Conservation (phyloP, 2,329 filamentous ascomycete species). For the Fusarium sp. region DNA sequence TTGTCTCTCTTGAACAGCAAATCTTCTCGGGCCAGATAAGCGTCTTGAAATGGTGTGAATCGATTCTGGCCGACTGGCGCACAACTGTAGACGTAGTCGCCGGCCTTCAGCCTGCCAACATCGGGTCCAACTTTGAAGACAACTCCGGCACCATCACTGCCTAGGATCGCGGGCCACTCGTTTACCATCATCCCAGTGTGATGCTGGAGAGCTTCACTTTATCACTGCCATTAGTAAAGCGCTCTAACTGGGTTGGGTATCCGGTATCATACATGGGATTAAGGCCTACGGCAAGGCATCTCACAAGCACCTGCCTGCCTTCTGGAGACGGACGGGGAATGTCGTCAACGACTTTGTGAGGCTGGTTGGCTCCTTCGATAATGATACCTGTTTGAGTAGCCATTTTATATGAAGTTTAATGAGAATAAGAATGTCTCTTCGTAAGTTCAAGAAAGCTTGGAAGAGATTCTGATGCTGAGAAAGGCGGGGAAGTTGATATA, state of each 20-base stretch:
- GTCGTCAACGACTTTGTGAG: slow-evolving; percentile 35
- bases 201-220: slow-evolving; percentile 48
- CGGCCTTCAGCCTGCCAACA: slow-evolving; percentile 44
- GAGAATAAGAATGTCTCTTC: too few relatives aligned
- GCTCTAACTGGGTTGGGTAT: fast-evolving
- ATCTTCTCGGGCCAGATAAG: slow-evolving; percentile 50
- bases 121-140: slow-evolving; percentile 45
- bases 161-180: slow-evolving; percentile 49
- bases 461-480: background rate
- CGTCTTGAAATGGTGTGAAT: slow-evolving; percentile 50
- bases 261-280: slow-evolving; percentile 47
- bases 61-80: slow-evolving; percentile 46
- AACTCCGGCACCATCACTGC: slow-evolving; percentile 49
- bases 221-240: background rate
- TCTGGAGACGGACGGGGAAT: slow-evolving; percentile 42
- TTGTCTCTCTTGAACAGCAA: slow-evolving; percentile 45
- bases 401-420: background rate
- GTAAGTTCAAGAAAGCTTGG: background rate
- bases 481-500: background rate
- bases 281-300: slow-evolving; percentile 47
- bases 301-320: slow-evolving; percentile 48
- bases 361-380: slow-evolving; percentile 24
- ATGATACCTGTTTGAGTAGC: slow-evolving; percentile 31
- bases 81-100: slow-evolving; percentile 50
- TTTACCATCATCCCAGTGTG: slow-evolving; percentile 45